Conservation (phyloP, 768 basidiomycete genomes). For the Cytidiella melzeri region DNA sequence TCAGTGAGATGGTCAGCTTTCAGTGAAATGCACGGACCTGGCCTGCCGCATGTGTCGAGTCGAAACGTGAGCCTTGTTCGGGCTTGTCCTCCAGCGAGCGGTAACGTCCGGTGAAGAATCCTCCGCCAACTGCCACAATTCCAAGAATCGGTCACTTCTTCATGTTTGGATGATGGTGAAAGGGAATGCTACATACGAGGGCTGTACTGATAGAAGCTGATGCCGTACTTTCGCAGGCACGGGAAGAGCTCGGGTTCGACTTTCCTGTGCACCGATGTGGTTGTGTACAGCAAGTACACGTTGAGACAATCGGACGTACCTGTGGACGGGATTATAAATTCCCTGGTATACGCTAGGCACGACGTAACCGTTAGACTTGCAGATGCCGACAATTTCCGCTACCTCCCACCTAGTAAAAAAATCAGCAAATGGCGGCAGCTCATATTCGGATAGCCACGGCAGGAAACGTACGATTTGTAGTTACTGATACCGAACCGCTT, state of each 20-base stretch:
- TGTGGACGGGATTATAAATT: slow-evolving; percentile 38
- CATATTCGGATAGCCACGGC: too few species aligned
- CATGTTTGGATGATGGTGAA: too few species aligned
- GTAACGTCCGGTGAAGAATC: slow-evolving; percentile 36
- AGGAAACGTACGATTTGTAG: slow-evolving; percentile 35
- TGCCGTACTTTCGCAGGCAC: slow-evolving; percentile 35
- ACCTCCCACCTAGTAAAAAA: slow-evolving; percentile 39
- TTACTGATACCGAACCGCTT: slow-evolving; percentile 40
- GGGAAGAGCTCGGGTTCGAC: slow-evolving; percentile 39
- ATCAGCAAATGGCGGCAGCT: too few species aligned
- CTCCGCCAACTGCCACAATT: slow-evolving; percentile 28
- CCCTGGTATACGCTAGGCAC: slow-evolving; percentile 44
- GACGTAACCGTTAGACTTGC: slow-evolving; percentile 39
- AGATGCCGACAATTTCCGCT: slow-evolving; percentile 38
- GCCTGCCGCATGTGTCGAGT: slow-evolving; percentile 39
- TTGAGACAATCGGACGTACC: too few species aligned
- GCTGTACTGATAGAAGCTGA: slow-evolving; percentile 36
- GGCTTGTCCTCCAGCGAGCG: slow-evolving; percentile 30
- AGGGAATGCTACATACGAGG: slow-evolving; percentile 35
- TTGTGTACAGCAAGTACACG: too few species aligned
- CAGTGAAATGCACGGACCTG: slow-evolving; percentile 35
- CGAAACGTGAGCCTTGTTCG: slow-evolving; percentile 54
- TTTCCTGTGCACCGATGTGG: too few species aligned
- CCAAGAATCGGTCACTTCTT: background rate
- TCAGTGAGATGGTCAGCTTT: too few species aligned